Conservation (phyloP, 768 basidiomycete genomes). For the Mycena floridula region DNA sequence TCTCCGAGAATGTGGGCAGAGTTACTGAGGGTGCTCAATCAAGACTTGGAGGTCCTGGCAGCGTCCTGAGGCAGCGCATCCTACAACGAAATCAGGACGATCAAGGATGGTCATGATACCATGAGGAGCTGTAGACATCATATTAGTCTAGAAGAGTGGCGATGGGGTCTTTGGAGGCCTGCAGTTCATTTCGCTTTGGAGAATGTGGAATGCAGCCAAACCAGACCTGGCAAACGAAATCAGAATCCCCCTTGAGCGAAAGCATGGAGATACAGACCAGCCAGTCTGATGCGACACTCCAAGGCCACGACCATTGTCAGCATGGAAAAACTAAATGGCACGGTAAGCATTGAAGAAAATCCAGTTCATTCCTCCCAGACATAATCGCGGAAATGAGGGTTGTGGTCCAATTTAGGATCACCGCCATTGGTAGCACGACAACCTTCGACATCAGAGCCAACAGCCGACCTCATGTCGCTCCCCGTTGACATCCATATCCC, state of each 20-base stretch:
- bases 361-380: slow-evolving; percentile 75
- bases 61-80: no score
- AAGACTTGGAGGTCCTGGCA: no score
- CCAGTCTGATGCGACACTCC: slow-evolving; percentile 99
- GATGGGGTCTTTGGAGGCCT: slow-evolving; percentile 91
- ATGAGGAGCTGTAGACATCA: slow-evolving; percentile 59
- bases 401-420: slow-evolving; percentile 76
- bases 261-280: slow-evolving; percentile 49
- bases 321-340: slow-evolving; percentile 80
- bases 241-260: not conserved
- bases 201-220: slow-evolving; percentile 83
- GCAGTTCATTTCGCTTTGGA: slow-evolving; percentile 85
- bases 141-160: slow-evolving; percentile 6
- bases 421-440: slow-evolving; percentile 90
- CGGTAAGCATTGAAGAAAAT: not conserved
- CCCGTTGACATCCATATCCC: slow-evolving; percentile 92
- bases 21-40: no score
- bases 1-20: no score
- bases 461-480: slow-evolving; percentile 89
- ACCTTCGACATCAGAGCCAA: slow-evolving; percentile 93
- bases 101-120: slow-evolving; percentile 75
- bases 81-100: no score
- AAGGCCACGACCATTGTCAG: slow-evolving; percentile 84
- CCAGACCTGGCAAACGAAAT: slow-evolving; percentile 54
- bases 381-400: slow-evolving; percentile 96